Percentiles rank a stretch among this genome's conserved stretches.
Conservation (phyloP, 805 yeast species). For the Lachancea waltii region DNA sequence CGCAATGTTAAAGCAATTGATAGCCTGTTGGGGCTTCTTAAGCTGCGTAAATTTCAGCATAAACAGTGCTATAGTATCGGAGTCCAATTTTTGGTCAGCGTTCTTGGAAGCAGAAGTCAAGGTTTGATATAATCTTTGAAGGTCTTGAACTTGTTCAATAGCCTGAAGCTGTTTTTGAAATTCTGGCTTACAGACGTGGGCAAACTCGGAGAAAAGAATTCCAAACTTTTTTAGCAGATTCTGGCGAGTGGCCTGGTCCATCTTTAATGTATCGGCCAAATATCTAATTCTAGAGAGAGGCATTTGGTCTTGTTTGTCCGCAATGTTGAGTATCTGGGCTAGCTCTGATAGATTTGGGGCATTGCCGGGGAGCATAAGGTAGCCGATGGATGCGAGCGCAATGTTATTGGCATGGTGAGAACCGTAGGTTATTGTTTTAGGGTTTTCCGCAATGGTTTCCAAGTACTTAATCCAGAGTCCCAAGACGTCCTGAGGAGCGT, state of each 20-base stretch:
- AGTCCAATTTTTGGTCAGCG: slow-evolving; percentile 8
- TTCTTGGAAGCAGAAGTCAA: slow-evolving; percentile 1
- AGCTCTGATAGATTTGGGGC: slow-evolving; percentile 18
- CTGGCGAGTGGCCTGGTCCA: neutral
- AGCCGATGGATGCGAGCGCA: slow-evolving; percentile 23
- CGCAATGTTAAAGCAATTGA: slow-evolving; percentile 10
- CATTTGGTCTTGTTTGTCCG: slow-evolving; percentile 14
- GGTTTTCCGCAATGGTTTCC: slow-evolving; percentile 13
- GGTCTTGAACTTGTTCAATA: slow-evolving; percentile 2
- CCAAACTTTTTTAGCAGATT: slow-evolving; percentile 1
- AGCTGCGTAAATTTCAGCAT: slow-evolving; percentile 21
- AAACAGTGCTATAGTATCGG: slow-evolving; percentile 16
- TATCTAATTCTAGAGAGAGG: slow-evolving; percentile 8
- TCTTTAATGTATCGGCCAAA: neutral
- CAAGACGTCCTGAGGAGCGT: slow-evolving; percentile 24
- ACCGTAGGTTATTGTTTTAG: slow-evolving; percentile 6
- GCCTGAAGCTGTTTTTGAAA: slow-evolving; percentile 1
- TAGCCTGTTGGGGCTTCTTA: slow-evolving; percentile 17
- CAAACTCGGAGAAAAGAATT: neutral
- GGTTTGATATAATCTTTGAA: slow-evolving; percentile 2
- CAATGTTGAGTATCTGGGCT: slow-evolving; percentile 17
- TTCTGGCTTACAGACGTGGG: slow-evolving; percentile 2
- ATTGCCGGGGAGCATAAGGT: slow-evolving; percentile 20
- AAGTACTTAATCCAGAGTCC: slow-evolving; percentile 30
- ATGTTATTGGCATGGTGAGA: slow-evolving; percentile 18